Conservation (phyloP, 1,139 yeast species). For the Candida sp. region DNA sequence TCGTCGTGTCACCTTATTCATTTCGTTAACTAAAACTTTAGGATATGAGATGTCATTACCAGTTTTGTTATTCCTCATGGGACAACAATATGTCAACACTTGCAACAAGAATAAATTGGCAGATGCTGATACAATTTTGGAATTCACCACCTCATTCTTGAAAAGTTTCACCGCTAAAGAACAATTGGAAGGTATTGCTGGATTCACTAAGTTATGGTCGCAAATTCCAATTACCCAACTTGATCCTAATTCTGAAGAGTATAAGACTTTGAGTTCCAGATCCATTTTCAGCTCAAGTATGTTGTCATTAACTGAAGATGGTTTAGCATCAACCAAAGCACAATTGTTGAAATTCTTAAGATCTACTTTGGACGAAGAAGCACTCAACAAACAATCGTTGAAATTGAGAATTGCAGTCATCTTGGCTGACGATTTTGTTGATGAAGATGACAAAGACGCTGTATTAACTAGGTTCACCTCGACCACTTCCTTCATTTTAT, state of each 20-base stretch:
- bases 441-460: constrained; percentile 19
- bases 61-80: constrained; percentile 71
- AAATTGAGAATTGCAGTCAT: constrained; percentile 59
- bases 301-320: constrained; percentile 47
- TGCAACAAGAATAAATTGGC: constrained; percentile 52
- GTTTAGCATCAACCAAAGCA: constrained; percentile 46
- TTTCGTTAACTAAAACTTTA: constrained; percentile 73
- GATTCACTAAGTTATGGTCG: constrained; percentile 55
- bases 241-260: constrained; percentile 36
- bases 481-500: constrained; percentile 34
- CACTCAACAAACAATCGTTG: constrained; percentile 39
- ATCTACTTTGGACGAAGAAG: constrained; percentile 25
- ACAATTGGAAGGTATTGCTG: constrained; percentile 59
- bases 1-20: constrained; percentile 82
- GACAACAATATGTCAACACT: constrained; percentile 67
- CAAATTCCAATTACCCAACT: constrained; percentile 39
- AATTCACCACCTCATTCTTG: constrained; percentile 69
- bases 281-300: constrained; percentile 65
- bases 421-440: constrained; percentile 45
- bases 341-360: constrained; percentile 47
- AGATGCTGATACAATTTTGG: constrained; percentile 65
- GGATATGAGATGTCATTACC: constrained; percentile 70
- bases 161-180: constrained; percentile 65
- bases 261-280: constrained; percentile 42
- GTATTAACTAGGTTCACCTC: constrained; percentile 44